Base-by-base conservation (phyloP, 768 basidiomycete species). In the Naganishia kalamii region DNA sequence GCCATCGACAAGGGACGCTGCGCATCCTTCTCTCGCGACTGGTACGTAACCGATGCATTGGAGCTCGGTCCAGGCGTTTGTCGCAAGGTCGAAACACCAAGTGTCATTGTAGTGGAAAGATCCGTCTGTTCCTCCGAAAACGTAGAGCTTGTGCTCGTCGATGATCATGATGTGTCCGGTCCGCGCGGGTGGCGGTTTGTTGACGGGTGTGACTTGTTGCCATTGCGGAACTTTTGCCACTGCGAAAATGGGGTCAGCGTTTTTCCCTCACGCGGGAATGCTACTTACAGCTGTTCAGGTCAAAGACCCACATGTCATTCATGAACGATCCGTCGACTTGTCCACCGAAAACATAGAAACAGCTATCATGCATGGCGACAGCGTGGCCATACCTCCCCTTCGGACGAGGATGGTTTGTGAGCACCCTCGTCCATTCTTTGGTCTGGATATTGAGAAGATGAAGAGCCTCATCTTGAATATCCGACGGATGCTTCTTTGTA, bases 91-190 rank as follows among this genome's bases (percentile, higher is more conserved):
- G 78, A 89, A 98, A 1, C 86, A 83, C 96, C 96, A 99, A 7
- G 92, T 97, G 75, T 99, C 96, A 77, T 98, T 99, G 80, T 99
- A 99, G 75, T 98, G 96, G 79, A 88, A 98, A 75, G 88, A 86
- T n/a, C 93, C 93, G 74, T 99, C 96, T 13, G 96, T 99, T 50
- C 96, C 96, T 33, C 96, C 96, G 71, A 99, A 98, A 88, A 96
- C 81, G 71, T 91, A 85, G 62, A 98, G 84, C 66, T 86, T 87
- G 74, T 93, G 89, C 59, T 86, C 87, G 71, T 84, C 82, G 4
- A 91, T 86, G 43, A 96, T 83, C 74, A 88, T 88, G 67, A 90
- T 84, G 79, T 99, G 96, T 30, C 96, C 94, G 0, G 96, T 96
- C 68, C 96, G 84, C 49, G 85, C 84, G 7, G 93, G 88, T 21